Base-by-base conservation (phyloP, 2,329 filamentous ascomycete species). In the Pseudonectria buxi region DNA sequence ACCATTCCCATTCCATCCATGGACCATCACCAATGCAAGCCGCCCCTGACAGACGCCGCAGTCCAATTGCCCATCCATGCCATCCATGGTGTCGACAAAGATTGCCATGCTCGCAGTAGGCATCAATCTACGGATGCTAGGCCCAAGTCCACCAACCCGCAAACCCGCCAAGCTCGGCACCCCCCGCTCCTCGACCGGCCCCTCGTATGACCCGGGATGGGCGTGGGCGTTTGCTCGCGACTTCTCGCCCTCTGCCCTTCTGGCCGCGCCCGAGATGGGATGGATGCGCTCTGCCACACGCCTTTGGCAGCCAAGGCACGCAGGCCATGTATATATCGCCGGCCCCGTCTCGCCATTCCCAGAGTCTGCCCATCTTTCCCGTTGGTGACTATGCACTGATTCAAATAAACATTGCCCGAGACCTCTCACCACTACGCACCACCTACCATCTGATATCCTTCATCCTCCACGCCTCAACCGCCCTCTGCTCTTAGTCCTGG, bases 201-300 rank as follows among this genome's bases (percentile, higher is more conserved):
- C 41, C 49, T 52, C 49, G 50, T 52, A 52, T 51, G 49, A 52
- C 47, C 47, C 45, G 47, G n/a, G 45, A 50, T 32, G 39, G 49
- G 43, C 50, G 39, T 44, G n/a, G n/a, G n/a, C n/a, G n/a, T n/a
- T n/a, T n/a, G 37, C 33, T 52, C 49, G 49, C 47, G 47, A 46
- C 30, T 49, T 49, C 39, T 52, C 49, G 47, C 46, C 34, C 39
- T 41, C 38, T 47, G 36, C 43, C 45, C 32, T 39, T 26, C 28
- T 28, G 28, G 30, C 22, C 40, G 35, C 28, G 31, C 28, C 18
- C 18, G 18, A 22, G 18, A 22, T 22, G 18, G 18, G 18, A 6
- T 22, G 18, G 18, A 22, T 9, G 18, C 18, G 9, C 18, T 22
- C 9, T 22, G 5, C 9, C 18, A 5, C 18, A 22, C 18, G 18